A percentile compares a stretch with the other conserved stretches of the same genome.
phyloP scores from a whole-genome alignment of 345 rosid species.

The Erysimum cheiranthoides region DNA sequence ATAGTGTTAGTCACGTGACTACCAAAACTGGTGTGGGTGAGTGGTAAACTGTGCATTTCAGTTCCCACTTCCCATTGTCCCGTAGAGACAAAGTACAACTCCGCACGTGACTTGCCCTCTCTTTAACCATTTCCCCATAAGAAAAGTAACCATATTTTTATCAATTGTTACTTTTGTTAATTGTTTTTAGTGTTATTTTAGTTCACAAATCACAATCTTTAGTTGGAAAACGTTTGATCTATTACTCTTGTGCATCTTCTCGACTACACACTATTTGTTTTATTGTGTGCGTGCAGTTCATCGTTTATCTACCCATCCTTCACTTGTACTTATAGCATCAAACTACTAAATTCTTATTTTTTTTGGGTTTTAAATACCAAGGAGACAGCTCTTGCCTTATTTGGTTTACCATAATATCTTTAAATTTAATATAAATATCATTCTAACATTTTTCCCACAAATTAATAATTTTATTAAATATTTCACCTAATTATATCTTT shows the following conservation, averaged over 20 bases:
- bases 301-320: conserved; percentile 2
- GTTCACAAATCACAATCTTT: too few relatives aligned
- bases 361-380: too few relatives aligned
- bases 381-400: too few relatives aligned
- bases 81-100: conserved; percentile 7
- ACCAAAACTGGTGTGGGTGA: conserved; percentile 10
- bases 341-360: not conserved
- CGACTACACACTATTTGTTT: not conserved
- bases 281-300: not conserved
- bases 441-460: too few relatives aligned
- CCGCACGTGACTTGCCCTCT: conserved; percentile 27
- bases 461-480: too few relatives aligned
- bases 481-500: too few relatives aligned
- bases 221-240: too few relatives aligned
- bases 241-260: too few relatives aligned
- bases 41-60: conserved; percentile 30
- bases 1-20: conserved; percentile 25
- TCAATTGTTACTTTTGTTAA: not conserved
- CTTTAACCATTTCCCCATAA: not conserved
- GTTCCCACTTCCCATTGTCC: conserved; percentile 7
- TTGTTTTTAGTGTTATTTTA: too few relatives aligned
- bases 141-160: not conserved
- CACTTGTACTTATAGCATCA: not conserved
- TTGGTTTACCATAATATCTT: too few relatives aligned
- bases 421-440: too few relatives aligned